Evolutionary conservation across 352 stramenopile genomes (phyloP), one percentile per base, ranked within the genome.

Genomic region (Globisporangium yorkense): DNA sequence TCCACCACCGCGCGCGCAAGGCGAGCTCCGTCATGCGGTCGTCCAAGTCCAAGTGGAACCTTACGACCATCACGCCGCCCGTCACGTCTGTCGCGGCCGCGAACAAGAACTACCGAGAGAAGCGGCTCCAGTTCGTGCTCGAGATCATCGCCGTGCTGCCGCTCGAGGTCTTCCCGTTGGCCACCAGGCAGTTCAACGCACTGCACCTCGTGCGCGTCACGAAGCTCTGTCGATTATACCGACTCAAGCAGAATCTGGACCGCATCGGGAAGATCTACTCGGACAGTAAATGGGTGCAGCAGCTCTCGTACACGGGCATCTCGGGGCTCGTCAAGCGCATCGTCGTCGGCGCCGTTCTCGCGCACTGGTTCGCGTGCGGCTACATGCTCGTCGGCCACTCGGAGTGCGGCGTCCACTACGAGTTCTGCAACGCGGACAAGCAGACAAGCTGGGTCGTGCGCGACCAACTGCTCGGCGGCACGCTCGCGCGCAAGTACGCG

Each of bases 351-450:
- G 41, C 68, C 3, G 48, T 67, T 5, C 20, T 85, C 43, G 71
- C 63, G 44, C 82, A 93, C 54, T 88, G 72, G 63, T 56, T 78
- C 16, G 79, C 79, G 1, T 90, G 78, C 29, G 77, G 72, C 0
- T 93, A 91, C 62, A 87, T 93, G 69, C 53, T 88, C 47, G 62
- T 90, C 24, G 80, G 73, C 0, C 78, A 91, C 43, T 46, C 66
- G 0, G 59, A 77, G 29, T 93, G 83, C 45, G 83, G 83, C 0
- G 40, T 87, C 4, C 60, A 74, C 21, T 59, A 87, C 3, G 75
- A 82, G 43, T 50, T 71, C 7, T 93, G 83, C 33, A 52, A 72
- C 27, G 31, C 63, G 2, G 40, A 66, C 5, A 58, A 78, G 1
- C 71, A 86, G 37, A 77, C 80, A 8, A 88, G 72, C 40, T 89